Evolutionary conservation across 208 protist species (phyloP).

Genomic region (Naegleria fowleri): DNA sequence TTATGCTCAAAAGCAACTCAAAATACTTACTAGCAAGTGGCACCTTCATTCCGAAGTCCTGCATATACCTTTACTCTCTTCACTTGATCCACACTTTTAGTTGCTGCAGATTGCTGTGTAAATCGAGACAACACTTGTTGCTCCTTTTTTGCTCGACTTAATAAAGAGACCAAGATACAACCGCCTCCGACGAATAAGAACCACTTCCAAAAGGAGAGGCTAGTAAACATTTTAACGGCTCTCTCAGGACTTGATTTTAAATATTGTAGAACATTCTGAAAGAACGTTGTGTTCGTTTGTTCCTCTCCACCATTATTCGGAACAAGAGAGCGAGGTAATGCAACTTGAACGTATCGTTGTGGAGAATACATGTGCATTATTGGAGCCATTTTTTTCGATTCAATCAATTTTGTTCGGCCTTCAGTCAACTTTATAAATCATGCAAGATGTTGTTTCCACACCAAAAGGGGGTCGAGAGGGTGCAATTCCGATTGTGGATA

Average conservation of each 20-base stretch:
- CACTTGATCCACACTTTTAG: neutral
- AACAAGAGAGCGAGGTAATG: too few relatives aligned
- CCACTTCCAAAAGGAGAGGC: neutral
- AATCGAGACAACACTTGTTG: neutral
- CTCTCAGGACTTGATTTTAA: neutral
- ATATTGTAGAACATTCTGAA: neutral
- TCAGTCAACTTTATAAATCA: neutral
- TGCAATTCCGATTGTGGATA: too few relatives aligned
- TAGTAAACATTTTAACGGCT: neutral
- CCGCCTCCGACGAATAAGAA: neutral
- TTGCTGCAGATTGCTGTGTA: neutral
- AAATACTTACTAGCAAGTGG: slow-evolving; percentile 9
- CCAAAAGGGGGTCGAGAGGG: too few relatives aligned
- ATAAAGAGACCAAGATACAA: too few relatives aligned
- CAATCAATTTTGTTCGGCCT: neutral
- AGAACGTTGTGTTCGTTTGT: too few relatives aligned
- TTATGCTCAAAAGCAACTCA: neutral
- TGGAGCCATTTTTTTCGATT: neutral
- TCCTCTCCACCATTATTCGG: too few relatives aligned
- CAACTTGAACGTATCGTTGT: neutral
- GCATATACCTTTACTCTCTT: neutral
- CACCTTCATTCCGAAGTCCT: neutral
- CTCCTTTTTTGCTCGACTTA: neutral
- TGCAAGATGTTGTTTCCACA: neutral
- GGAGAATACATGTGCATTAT: neutral